A percentile compares a stretch with the other conserved stretches of the same genome.
Evolutionary conservation across 805 yeast species (phyloP).

Genomic region (Candida maris): DNA sequence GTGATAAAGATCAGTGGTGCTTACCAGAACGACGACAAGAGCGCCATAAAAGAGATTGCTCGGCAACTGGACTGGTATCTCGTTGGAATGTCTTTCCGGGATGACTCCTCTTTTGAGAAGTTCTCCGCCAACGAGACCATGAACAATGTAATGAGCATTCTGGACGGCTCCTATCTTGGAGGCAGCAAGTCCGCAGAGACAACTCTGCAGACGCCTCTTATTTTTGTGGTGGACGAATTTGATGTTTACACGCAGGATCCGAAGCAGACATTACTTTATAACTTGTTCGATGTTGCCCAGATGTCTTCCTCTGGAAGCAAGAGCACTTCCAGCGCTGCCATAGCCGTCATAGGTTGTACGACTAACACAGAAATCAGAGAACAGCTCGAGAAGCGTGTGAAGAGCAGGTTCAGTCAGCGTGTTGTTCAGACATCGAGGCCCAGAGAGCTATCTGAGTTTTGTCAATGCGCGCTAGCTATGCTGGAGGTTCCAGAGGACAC

Average conservation of each 20-base stretch:
- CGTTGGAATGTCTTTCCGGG: constrained; percentile 11
- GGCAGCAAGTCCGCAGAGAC: constrained; percentile 9
- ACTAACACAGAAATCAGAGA: constrained; percentile 75
- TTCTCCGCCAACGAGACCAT: constrained; percentile 50
- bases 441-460: constrained; percentile 44
- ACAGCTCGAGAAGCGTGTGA: constrained; percentile 83
- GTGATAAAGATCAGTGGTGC: constrained; percentile 65
- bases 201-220: constrained; percentile 29
- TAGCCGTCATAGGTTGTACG: constrained; percentile 78
- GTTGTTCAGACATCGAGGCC: constrained; percentile 58
- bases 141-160: constrained; percentile 49
- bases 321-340: constrained; percentile 42
- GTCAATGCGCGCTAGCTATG: constrained; percentile 38
- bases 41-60: constrained; percentile 84
- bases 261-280: constrained; percentile 82
- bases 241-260: constrained; percentile 69
- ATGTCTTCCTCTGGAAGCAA: constrained; percentile 29
- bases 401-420: constrained; percentile 84
- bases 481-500: constrained; percentile 5
- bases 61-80: constrained; percentile 61
- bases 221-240: constrained; percentile 81
- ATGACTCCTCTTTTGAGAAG: constrained; percentile 13
- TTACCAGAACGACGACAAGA: constrained; percentile 67
- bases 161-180: constrained; percentile 38
- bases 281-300: constrained; percentile 83